phyloP scores from a whole-genome alignment of 768 basidiomycete species.

The Tephrocybe sp. region DNA sequence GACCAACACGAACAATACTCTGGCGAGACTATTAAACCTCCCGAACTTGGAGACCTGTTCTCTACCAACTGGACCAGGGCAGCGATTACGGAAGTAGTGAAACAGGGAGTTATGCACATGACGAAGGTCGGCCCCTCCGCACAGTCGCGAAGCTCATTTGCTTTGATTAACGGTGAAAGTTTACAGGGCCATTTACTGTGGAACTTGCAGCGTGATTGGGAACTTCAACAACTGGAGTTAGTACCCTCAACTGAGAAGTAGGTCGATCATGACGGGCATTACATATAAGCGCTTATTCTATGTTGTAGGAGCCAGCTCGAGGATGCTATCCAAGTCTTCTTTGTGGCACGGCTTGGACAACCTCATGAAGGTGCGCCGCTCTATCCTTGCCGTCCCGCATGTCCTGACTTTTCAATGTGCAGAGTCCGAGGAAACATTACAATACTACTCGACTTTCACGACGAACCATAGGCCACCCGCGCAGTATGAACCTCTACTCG shows the following conservation, averaged over 20 bases:
- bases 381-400: no score
- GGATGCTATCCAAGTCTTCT: slow-evolving; percentile 53
- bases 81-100: slow-evolving; percentile 52
- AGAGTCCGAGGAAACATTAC: slow-evolving; percentile 82
- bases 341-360: slow-evolving; percentile 68
- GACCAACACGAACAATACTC: slow-evolving; percentile 40
- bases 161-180: neutral
- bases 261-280: neutral
- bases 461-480: slow-evolving; percentile 70
- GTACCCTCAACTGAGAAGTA: slow-evolving; percentile 49
- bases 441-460: slow-evolving; percentile 88
- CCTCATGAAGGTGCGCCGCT: slow-evolving; percentile 69
- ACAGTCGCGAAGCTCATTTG: no score
- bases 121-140: slow-evolving; percentile 51
- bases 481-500: slow-evolving; percentile 78
- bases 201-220: slow-evolving; percentile 75
- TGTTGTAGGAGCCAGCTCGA: slow-evolving; percentile 31
- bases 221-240: slow-evolving; percentile 59
- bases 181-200: slow-evolving; percentile 69
- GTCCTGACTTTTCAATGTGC: no score
- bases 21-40: slow-evolving; percentile 42
- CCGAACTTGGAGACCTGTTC: slow-evolving; percentile 58
- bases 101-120: slow-evolving; percentile 60
- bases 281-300: slow-evolving; percentile 29
- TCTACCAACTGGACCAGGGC: slow-evolving; percentile 60